These are phyloP conservation scores for Trametes maxima DNA, from an alignment of 768 basidiomycete genomes.

Conservation along the genomic window DNA sequence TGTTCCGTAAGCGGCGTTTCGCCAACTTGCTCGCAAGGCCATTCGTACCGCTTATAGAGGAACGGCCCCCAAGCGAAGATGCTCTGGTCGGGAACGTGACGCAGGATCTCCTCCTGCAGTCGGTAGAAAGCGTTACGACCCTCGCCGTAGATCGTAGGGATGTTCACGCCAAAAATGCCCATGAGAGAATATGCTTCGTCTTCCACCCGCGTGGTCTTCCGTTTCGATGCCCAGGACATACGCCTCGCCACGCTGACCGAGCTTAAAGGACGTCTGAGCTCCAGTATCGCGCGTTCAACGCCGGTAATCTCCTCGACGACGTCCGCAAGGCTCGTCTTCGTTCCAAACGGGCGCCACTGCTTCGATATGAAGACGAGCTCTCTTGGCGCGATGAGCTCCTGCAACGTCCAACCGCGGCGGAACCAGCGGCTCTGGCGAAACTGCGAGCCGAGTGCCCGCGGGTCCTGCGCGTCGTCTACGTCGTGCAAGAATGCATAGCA, in stretches of 20 bases:
- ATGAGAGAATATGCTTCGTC: conserved; percentile 17
- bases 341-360: conserved; percentile 8
- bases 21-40: neutral
- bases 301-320: conserved; percentile 10
- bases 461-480: conserved; percentile 7
- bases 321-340: conserved; percentile 11
- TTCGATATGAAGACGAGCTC: conserved; percentile 4
- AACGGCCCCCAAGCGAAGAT: conserved; percentile 11
- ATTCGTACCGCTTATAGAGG: neutral
- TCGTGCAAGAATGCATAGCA: conserved; percentile 14
- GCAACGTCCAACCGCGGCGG: conserved; percentile 12
- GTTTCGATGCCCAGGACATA: conserved; percentile 17
- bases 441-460: neutral
- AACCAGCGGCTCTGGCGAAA: conserved; percentile 15
- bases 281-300: conserved; percentile 2
- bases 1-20: neutral
- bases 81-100: conserved; percentile 6
- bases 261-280: conserved; percentile 4
- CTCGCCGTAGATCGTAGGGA: conserved; percentile 10
- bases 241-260: conserved; percentile 12
- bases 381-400: conserved; percentile 14
- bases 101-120: conserved; percentile 13
- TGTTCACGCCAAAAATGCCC: conserved; percentile 12
- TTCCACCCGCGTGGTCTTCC: conserved; percentile 16
- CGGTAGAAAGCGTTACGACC: conserved; percentile 12